Evolutionary conservation across 768 basidiomycete genomes (phyloP), one percentile per base, ranked within the genome.

Genomic region (Leccinum arenicola): DNA sequence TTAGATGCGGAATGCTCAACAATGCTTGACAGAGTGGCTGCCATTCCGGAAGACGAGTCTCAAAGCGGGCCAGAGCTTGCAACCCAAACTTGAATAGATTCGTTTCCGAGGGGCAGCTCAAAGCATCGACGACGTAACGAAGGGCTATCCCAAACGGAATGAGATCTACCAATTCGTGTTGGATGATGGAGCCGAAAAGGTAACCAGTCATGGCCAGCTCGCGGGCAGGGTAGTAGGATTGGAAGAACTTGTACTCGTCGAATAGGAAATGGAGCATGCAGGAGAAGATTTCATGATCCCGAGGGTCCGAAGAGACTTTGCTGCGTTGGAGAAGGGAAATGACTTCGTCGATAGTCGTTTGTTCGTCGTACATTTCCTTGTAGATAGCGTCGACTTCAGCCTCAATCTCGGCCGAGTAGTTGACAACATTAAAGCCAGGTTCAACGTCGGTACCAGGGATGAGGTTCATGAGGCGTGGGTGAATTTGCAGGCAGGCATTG

Each of bases 161-260:
- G 70, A 89, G 89, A 71, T 98, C 93, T 67, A 99, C 87, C 52
- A 99, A 84, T 66, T 93, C 87, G 69, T 90, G 86, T 64, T 97
- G 92, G 64, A 99, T 97, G 67, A 99, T 84, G 31, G 94, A 95
- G 35, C 97, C 97, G 63, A 98, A 98, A 29, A 99, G 83, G 69
- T 93, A 89, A 50, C 92, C 97, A 7, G 97, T 98, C 87, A 98
- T 94, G 54, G 88, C 86, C 50, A 98, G 82, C 76, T 98, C 95
- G 64, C 95, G 90, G 40, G 91, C 81, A 25, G 97, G 97, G 68
- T 94, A 94, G 75, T 89, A 97, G 43, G 91, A 89, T 70, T 96
- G 93, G 85, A 98, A 97, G 81, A 98, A 99, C 69, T 95, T 95
- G 85, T 97, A 97, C 77, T 99, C 97, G 84, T 98, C 97, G 76